Percentiles rank a stretch among this genome's conserved stretches.
Evolutionary conservation across 495 filamentous ascomycete genomes (phyloP).

Genomic region (Penicillium steckii): DNA sequence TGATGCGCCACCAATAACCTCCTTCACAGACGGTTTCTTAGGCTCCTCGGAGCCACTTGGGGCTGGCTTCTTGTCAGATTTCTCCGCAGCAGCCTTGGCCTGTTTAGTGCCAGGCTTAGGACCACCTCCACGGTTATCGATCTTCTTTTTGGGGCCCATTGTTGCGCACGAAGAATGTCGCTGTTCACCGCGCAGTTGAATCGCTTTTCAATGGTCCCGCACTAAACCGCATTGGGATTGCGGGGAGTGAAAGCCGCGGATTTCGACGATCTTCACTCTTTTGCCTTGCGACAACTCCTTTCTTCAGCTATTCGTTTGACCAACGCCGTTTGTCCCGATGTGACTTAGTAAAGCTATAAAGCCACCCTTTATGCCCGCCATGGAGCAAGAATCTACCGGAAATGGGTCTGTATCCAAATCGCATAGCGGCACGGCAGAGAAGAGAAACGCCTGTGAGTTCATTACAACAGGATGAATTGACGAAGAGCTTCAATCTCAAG

Average conservation of each 20-base stretch:
- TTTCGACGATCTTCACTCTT: too few species aligned
- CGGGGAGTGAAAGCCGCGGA: constrained; percentile 24
- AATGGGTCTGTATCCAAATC: neutral
- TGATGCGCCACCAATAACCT: constrained; percentile 88
- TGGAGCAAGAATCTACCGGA: constrained; percentile 1
- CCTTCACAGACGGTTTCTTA: constrained; percentile 78
- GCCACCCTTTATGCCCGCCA: constrained; percentile 8
- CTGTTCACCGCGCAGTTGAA: neutral
- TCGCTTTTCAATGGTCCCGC: constrained; percentile 29
- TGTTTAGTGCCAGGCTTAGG: constrained; percentile 47
- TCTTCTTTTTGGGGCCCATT: constrained; percentile 48
- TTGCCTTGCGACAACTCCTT: neutral
- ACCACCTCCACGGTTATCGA: constrained; percentile 35
- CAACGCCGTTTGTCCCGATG: neutral
- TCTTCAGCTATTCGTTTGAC: neutral
- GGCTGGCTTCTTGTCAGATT: constrained; percentile 34
- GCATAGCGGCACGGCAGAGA: constrained; percentile 23
- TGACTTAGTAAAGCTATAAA: neutral
- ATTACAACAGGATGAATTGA: too few species aligned
- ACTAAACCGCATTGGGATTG: constrained; percentile 34
- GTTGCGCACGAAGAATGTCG: neutral
- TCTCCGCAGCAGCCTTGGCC: constrained; percentile 42
- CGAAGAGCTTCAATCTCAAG: too few species aligned
- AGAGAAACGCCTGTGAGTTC: constrained; percentile 45
- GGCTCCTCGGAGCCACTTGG: constrained; percentile 53